phyloP scores from a whole-genome alignment of 768 basidiomycete species.

The Lentinula raphanica region DNA sequence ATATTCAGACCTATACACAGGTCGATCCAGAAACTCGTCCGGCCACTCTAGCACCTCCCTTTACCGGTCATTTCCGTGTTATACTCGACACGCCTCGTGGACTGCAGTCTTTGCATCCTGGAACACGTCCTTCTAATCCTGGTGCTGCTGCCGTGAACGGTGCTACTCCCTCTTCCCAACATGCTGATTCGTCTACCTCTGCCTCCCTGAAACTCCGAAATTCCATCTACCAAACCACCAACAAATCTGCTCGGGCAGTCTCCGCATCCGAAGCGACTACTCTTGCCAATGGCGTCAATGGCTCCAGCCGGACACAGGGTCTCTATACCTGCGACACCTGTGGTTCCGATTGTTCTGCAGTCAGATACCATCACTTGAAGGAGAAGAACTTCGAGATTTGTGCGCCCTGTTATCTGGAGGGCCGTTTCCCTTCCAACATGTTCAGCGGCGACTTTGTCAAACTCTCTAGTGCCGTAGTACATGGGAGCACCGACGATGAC shows the following conservation, averaged over 20 bases:
- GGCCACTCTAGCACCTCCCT: slow-evolving; percentile 90
- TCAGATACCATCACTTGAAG: slow-evolving; percentile 91
- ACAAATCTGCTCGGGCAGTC: slow-evolving; percentile 74
- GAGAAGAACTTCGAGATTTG: slow-evolving; percentile 90
- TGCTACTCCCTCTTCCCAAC: slow-evolving; percentile 24
- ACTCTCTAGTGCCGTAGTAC: slow-evolving; percentile 45
- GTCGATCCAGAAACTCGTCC: slow-evolving; percentile 97
- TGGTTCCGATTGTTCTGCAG: slow-evolving; percentile 83
- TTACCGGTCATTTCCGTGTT: slow-evolving; percentile 98
- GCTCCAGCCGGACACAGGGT: slow-evolving; percentile 26
- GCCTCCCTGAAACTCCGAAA: slow-evolving; percentile 85
- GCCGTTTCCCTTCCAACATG: slow-evolving; percentile 94
- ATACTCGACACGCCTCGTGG: slow-evolving; percentile 96
- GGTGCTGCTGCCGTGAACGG: slow-evolving; percentile 44
- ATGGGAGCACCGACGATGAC: slow-evolving; percentile 42
- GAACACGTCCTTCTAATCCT: slow-evolving; percentile 53
- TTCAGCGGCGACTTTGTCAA: slow-evolving; percentile 97
- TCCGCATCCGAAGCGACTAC: slow-evolving; percentile 61
- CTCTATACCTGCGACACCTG: slow-evolving; percentile 87
- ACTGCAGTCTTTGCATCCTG: slow-evolving; percentile 87
- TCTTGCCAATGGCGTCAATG: slow-evolving; percentile 53
- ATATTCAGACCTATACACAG: slow-evolving; percentile 35
- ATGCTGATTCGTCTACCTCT: slow-evolving; percentile 34
- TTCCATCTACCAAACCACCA: slow-evolving; percentile 83
- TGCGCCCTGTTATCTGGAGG: slow-evolving; percentile 89